Base-by-base conservation (phyloP, 1,139 yeast genomes). In the Petasospora rhodanensis region DNA sequence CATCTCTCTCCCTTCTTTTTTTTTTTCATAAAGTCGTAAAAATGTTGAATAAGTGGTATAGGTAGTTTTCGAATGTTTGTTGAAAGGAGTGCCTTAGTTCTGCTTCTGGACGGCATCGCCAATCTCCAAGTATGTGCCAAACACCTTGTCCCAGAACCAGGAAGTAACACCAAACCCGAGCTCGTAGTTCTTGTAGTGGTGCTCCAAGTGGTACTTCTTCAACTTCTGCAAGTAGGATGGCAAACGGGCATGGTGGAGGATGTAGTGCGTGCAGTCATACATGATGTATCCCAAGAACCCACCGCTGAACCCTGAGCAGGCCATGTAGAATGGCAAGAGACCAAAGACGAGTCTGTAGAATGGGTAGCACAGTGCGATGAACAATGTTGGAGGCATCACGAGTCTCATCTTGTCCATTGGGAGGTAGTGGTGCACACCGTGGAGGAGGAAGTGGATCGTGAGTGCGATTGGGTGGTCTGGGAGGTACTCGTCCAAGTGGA, bases 131-230 rank as follows among this genome's bases (percentile, higher is more conserved):
- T 67, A 69, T 26, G 96, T 91, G 34, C 81, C 83, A 59, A 93
- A 91, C 12, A 91, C 84, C 28, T 66, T 73, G 60, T 91, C 98
- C 98, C 98, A 91, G 61, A 86, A 86, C 62, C 74, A 76, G 41
- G 87, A 74, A 26, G 97, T 85, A 41, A 91, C 97, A 49, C 99
- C 99, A 51, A 86, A 91, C 2, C 97, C 99, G 54, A 87, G 64
- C 60, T 91, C 95, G 60, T 85, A 93, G 61, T 93, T 89, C 66
- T 89, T 89, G 68, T 91, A 91, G 57, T 91, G 99, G 60, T 91
- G 99, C 59, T 89, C 97, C 61, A 91, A 72, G 61, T 91, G 99
- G 56, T 85, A 79, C 33, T 82, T 84, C 64, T 91, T 91, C 53
- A 86, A 65, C 24, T 74, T 77, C 57, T 85, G 89, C 61, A 85